phyloP scores from a whole-genome alignment of 495 filamentous ascomycete genomes.

The Penicillium ochrochloron region DNA sequence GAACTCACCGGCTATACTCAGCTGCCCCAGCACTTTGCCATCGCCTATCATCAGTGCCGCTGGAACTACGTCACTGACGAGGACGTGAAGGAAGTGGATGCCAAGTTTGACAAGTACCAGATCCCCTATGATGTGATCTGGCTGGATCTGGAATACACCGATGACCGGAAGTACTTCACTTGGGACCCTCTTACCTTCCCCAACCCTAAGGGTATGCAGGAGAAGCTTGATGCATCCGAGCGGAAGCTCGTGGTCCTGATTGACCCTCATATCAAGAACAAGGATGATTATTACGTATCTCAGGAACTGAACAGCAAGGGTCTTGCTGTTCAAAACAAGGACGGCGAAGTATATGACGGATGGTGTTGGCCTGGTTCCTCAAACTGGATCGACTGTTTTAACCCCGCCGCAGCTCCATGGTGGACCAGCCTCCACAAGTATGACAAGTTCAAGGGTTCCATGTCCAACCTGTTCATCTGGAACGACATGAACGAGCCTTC shows the following conservation, averaged over 20 bases:
- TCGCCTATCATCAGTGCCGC: constrained; percentile 95
- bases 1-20: constrained; percentile 94
- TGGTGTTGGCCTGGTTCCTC: constrained; percentile 99
- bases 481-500: constrained; percentile 99
- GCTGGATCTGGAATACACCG: constrained; percentile 96
- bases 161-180: constrained; percentile 96
- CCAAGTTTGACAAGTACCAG: constrained; percentile 90
- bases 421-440: constrained; percentile 89
- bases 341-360: constrained; percentile 86
- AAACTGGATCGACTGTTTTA: constrained; percentile 95
- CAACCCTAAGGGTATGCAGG: constrained; percentile 83
- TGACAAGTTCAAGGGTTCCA: constrained; percentile 79
- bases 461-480: constrained; percentile 90
- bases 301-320: constrained; percentile 83
- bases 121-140: constrained; percentile 99
- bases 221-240: constrained; percentile 79
- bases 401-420: constrained; percentile 83
- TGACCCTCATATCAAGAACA: constrained; percentile 97
- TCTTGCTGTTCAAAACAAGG: constrained; percentile 85
- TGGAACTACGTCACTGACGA: constrained; percentile 99
- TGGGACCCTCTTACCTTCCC: constrained; percentile 89
- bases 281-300: constrained; percentile 72
- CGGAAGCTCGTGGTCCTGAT: constrained; percentile 94
- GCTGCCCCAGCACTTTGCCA: constrained; percentile 87
- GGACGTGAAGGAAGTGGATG: constrained; percentile 93